Conservation (phyloP, 2,329 filamentous ascomycete genomes). For the Fusarium lyarnte region DNA sequence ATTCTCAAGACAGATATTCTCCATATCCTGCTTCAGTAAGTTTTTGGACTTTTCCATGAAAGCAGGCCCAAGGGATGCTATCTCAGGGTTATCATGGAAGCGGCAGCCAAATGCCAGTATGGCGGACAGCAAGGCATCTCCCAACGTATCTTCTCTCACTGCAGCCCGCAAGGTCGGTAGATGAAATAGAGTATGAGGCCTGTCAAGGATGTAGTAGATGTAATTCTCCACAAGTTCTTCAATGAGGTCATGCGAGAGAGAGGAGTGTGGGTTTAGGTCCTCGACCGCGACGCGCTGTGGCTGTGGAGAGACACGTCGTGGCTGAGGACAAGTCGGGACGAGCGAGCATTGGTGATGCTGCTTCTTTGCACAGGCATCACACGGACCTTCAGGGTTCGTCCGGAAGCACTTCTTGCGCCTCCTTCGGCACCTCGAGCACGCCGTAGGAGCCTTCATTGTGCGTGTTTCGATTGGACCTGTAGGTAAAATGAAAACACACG, state of each 20-base stretch:
- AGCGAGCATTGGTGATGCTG: background rate
- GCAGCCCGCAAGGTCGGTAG: background rate
- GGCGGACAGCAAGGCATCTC: background rate
- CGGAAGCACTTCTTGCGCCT: slow-evolving; percentile 9
- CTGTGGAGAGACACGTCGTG: background rate
- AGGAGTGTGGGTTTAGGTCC: background rate
- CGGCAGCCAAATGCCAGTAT: slow-evolving; percentile 6
- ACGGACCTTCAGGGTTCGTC: background rate
- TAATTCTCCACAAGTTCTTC: slow-evolving; percentile 11
- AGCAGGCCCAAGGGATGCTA: background rate
- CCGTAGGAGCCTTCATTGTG: background rate
- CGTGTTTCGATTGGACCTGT: background rate
- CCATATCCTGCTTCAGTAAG: background rate
- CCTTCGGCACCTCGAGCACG: slow-evolving; percentile 6
- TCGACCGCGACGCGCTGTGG: background rate
- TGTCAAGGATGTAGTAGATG: slow-evolving; percentile 10
- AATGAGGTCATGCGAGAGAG: slow-evolving; percentile 8
- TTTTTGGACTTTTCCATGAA: slow-evolving; percentile 5
- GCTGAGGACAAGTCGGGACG: background rate
- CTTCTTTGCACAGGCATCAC: slow-evolving; percentile 1
- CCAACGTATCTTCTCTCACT: background rate
- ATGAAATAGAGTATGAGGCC: slow-evolving; percentile 1
- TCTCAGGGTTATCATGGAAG: background rate
- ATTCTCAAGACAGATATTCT: slow-evolving; percentile 9
- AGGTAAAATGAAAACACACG: background rate